phyloP scores from a whole-genome alignment of 345 rosid species.

The Reutealis trisperma region DNA sequence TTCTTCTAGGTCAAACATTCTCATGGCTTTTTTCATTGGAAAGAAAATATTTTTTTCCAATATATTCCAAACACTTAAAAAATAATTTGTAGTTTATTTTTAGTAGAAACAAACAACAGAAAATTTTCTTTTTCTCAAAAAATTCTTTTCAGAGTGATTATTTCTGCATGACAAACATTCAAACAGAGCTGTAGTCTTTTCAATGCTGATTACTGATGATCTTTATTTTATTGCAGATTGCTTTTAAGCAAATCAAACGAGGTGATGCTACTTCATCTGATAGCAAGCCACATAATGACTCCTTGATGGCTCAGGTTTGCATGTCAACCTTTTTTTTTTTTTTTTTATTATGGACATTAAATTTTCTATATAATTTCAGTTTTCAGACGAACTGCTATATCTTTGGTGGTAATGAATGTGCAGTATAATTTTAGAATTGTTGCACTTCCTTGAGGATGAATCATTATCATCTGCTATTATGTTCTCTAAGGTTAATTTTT shows the following conservation, averaged over 20 bases:
- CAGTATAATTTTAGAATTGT: neutral
- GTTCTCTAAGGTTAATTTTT: neutral
- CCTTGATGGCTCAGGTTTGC: slow-evolving; percentile 79
- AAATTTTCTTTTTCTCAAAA: too few species aligned
- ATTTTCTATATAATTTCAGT: too few species aligned
- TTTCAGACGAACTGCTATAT: neutral
- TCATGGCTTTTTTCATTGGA: too few species aligned
- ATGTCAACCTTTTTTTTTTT: slow-evolving; percentile 8
- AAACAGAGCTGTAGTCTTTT: neutral
- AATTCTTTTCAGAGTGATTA: neutral
- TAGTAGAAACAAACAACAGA: too few species aligned
- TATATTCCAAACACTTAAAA: too few species aligned
- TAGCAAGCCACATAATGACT: slow-evolving; percentile 62
- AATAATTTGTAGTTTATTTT: too few species aligned
- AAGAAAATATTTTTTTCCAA: too few species aligned
- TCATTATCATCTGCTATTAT: neutral
- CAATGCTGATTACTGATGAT: slow-evolving; percentile 10
- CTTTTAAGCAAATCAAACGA: slow-evolving; percentile 53
- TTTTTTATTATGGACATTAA: too few species aligned
- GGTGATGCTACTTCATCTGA: slow-evolving; percentile 52
- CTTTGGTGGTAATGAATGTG: neutral
- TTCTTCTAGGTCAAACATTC: too few species aligned
- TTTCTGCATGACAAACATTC: neutral
- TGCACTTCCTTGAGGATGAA: neutral
- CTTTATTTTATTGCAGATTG: slow-evolving; percentile 44